These are phyloP conservation scores for Crithidia brevicula DNA, from an alignment of 208 protist species.

Conservation along the genomic window DNA sequence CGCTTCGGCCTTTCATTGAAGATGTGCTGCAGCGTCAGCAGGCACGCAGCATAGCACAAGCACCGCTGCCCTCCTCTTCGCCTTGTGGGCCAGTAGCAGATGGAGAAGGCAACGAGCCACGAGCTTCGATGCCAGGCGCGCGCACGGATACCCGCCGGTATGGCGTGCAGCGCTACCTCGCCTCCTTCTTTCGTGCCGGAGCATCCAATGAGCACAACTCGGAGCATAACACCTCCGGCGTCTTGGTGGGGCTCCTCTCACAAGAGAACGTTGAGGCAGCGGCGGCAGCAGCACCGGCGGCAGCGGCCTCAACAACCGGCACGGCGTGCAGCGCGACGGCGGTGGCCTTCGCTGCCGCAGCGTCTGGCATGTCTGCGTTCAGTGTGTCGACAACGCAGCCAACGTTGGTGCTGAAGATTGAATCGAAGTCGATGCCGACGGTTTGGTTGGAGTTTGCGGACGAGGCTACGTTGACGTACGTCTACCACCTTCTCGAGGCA, in stretches of 20 bases:
- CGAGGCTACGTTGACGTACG: constrained; percentile 24
- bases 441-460: constrained; percentile 41
- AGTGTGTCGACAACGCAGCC: neutral
- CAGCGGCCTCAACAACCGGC: neutral
- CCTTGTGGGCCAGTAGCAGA: neutral
- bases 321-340: constrained; percentile 4
- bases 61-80: no score
- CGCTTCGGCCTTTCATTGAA: constrained; percentile 4
- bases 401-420: constrained; percentile 24
- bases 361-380: neutral
- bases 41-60: neutral
- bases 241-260: neutral
- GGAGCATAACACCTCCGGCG: neutral
- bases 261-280: neutral
- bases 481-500: constrained; percentile 24
- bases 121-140: neutral
- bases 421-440: constrained; percentile 30
- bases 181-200: neutral
- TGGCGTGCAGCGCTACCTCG: constrained; percentile 7
- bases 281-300: neutral
- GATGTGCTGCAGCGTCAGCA: neutral
- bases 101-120: no score
- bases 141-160: neutral
- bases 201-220: no score
- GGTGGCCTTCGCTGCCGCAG: neutral